Conservation (phyloP, 345 rosid species). For the Euphorbia peplus region DNA sequence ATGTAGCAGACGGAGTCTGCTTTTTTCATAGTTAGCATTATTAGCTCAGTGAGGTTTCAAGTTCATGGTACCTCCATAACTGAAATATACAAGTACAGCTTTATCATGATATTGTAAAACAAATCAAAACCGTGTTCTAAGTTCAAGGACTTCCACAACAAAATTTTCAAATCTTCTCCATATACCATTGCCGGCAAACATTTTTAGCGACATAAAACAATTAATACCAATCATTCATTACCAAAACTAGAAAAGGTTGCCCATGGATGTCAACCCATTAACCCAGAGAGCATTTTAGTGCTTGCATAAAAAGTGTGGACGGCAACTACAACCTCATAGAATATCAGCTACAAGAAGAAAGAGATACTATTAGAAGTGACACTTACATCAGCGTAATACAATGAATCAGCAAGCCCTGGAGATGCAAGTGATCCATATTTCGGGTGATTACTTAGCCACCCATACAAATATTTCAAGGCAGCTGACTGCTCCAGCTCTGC, state of each 20-base stretch:
- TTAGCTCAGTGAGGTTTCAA: neutral
- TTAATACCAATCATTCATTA: neutral
- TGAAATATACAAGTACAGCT: neutral
- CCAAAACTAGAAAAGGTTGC: neutral
- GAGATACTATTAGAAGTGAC: neutral
- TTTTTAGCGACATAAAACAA: neutral
- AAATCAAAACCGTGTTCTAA: neutral
- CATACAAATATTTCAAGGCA: slow-evolving; percentile 87
- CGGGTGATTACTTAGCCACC: slow-evolving; percentile 89
- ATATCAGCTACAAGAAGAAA: slow-evolving; percentile 4
- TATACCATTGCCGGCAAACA: neutral
- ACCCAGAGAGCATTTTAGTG: neutral
- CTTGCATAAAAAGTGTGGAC: neutral
- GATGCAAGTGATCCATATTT: slow-evolving; percentile 71
- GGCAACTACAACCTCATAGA: neutral
- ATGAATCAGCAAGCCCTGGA: slow-evolving; percentile 59
- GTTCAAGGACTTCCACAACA: neutral
- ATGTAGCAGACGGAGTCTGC: neutral
- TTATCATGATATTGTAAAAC: neutral
- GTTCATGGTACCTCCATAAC: neutral
- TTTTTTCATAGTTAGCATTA: neutral
- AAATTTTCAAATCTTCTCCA: neutral
- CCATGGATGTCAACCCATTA: neutral
- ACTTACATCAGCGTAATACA: slow-evolving; percentile 89
- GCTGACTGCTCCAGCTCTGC: slow-evolving; percentile 94